Base-by-base conservation (phyloP, 2,329 filamentous ascomycete species). In the Periconia macrospinosa region DNA sequence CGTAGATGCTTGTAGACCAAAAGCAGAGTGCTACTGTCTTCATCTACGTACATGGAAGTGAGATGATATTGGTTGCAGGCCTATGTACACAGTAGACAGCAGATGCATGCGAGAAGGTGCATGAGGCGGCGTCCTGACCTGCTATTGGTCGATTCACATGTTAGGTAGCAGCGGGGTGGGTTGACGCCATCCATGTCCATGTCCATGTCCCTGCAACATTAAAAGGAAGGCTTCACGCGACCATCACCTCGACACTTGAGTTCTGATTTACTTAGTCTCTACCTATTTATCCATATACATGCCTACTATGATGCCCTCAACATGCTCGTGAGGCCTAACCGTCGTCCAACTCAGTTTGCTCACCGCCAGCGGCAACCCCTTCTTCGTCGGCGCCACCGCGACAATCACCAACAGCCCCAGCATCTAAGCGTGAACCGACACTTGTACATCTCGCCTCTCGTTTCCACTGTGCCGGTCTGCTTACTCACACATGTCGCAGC, bases 401-500 rank as follows among this genome's bases (percentile, higher is more conserved):
- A 45, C n/a, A 44, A 47, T 7, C 30, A 13, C 19, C 9, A 45
- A 10, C 19, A 42, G 18, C 35, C 15, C 9, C 35, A 49, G 15
- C 42, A 14, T 17, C 44, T 51, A 30, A 55, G 49, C 49, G 49
- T 47, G 19, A 30, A 51, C 41, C 45, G 30, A 30, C 30, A 9
- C 17, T 6, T 46, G 49, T 51, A 41, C 8, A 35, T 46, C 23
- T 41, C 30, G 19, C 35, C 33, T 30, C 47, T 44, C 15, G 14
- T 48, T 41, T 30, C 14, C 2, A 30, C 23, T 30, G 17, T 10
- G 10, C 14, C 15, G 10, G 17, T 11, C n/a, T 41, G 17, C 41
- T 20, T 14, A 48, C 19, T 11, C 43, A 37, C 41, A 49, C 5
- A 48, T 13, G 10, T 14, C 11, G 20, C 18, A 55, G 53, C 17